These are phyloP conservation scores for Boletellus emodensis DNA, from an alignment of 768 basidiomycete genomes.

Conservation along the genomic window DNA sequence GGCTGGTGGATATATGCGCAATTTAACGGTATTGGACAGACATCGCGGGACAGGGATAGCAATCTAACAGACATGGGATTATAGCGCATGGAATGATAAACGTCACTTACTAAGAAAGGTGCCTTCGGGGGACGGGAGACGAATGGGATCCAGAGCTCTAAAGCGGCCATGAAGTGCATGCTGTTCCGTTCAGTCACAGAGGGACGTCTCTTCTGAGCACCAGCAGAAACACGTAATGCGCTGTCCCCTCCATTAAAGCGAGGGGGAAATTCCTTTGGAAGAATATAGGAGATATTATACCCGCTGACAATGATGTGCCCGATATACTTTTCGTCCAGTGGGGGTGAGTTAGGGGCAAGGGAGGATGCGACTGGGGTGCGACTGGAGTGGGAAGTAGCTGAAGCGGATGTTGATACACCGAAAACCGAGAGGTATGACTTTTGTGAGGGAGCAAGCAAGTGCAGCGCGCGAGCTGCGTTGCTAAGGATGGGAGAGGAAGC, in stretches of 20 bases:
- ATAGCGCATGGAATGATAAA: not conserved
- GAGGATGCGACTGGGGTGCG: slow-evolving; percentile 34
- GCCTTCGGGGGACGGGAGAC: slow-evolving; percentile 61
- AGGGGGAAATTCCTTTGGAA: slow-evolving; percentile 62
- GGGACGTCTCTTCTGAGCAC: slow-evolving; percentile 41
- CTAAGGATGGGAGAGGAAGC: slow-evolving; percentile 58
- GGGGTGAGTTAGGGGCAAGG: slow-evolving; percentile 29
- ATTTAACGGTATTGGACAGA: slow-evolving; percentile 67
- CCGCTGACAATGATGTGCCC: slow-evolving; percentile 74
- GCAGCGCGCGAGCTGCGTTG: slow-evolving; percentile 65
- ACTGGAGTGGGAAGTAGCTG: slow-evolving; percentile 28
- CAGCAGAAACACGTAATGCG: slow-evolving; percentile 17
- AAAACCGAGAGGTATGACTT: slow-evolving; percentile 61
- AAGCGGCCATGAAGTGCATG: slow-evolving; percentile 76
- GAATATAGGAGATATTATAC: slow-evolving; percentile 72
- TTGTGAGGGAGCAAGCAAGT: slow-evolving; percentile 55
- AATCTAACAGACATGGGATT: slow-evolving; percentile 42
- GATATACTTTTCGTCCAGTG: slow-evolving; percentile 63
- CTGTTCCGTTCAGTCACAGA: slow-evolving; percentile 55
- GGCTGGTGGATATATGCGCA: slow-evolving; percentile 68
- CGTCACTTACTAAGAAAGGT: slow-evolving; percentile 61
- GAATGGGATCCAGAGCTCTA: slow-evolving; percentile 74
- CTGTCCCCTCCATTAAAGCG: slow-evolving; percentile 25
- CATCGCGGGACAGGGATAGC: slow-evolving; percentile 77
- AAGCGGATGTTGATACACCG: slow-evolving; percentile 36